Evolutionary conservation across 768 basidiomycete species (phyloP), one percentile per base, ranked within the genome.

Genomic region (Mycena floridula): DNA sequence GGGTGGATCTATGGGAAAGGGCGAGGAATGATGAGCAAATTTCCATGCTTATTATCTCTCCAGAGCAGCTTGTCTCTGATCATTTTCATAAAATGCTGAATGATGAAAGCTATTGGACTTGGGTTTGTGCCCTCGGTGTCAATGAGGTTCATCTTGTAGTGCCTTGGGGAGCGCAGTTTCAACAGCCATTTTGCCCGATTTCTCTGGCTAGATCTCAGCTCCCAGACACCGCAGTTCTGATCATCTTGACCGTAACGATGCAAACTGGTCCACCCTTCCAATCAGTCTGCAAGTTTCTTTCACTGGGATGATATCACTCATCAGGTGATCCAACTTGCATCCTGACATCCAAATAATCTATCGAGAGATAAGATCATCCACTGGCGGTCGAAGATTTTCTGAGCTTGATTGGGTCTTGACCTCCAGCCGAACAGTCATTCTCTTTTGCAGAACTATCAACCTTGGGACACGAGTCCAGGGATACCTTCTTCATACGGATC

Each of bases 121-220:
- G 55, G 3, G 37, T 63, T 13, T 54, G 50, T 27, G 50, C 45
- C 11, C 48, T 58, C 32, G 58, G 52, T 2, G 49, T 64, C 13
- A 59, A 64, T 39, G 59, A 62, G 42, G 39, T 55, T 20, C 62
- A 61, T 40, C 50, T 62, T 1, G 43, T 61, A 7, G 6, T 44
- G 24, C 32, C 40, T 13, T 61, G 59, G 60, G 61, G 61, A 9
- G 46, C 42, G 20, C 18, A 40, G 7, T 61, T 62, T 30, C 53
- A 55, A 1, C 39, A 49, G 5, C 46, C 54, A 20, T 62, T 58
- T 38, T 24, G 15, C n/a, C 56, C 61, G 41, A 53, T 60, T 16
- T 54, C 54, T 1, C 44, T 44, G 15, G 44, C 58, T 16, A 50
- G 54, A 1, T 21, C 44, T 7, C 46, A 53, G 8, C 40, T 59